Base-by-base conservation (phyloP, 441 rosid species). In the Arabidopsis hybrid region DNA sequence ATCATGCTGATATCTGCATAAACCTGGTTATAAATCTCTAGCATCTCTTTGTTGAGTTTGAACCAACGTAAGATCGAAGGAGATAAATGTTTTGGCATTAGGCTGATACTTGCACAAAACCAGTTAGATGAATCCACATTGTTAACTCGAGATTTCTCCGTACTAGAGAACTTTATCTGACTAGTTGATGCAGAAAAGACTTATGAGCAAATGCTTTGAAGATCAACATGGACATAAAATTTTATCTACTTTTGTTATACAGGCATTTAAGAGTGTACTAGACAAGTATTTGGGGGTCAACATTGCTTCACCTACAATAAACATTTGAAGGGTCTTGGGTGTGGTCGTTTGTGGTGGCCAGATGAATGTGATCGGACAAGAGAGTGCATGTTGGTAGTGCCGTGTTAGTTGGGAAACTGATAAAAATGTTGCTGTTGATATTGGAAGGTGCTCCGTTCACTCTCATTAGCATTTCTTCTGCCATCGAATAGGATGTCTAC, bases 251-350 rank as follows among this genome's bases (percentile, higher is more conserved):
- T 47, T 79, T 59, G n/a, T 65, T 63, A 69, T 79, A 80, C 91
- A 91, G 98, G 95, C 84, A 60, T 86, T 87, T 84, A 73, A 88
- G 82, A 88, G 79, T 78, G 91, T 88, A 29, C 49, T 87, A 73
- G 89, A 86, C 62, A 88, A 89, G 65, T 86, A 82, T 51, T 17
- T 86, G 79, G 96, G 91, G 58, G 88, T 83, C 68, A 79, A 71
- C 17, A 53, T 64, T 64, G 40, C 75, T 57, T 63, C 79, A 38
- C 66, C 75, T 64, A 56, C 75, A 63, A 31, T 61, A 64, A 70
- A 57, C 67, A 14, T 47, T 49, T 63, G 71, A 70, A 63, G 45
- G 35, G 11, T 46, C 5, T 52, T 51, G 38, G 46, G 53, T 12
- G 45, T 50, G 51, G 42, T 26, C 17, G 2, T 50, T n/a, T 10